Base-by-base conservation (phyloP, 108 stramenopile species). In the Fragilaria crotonensis region DNA sequence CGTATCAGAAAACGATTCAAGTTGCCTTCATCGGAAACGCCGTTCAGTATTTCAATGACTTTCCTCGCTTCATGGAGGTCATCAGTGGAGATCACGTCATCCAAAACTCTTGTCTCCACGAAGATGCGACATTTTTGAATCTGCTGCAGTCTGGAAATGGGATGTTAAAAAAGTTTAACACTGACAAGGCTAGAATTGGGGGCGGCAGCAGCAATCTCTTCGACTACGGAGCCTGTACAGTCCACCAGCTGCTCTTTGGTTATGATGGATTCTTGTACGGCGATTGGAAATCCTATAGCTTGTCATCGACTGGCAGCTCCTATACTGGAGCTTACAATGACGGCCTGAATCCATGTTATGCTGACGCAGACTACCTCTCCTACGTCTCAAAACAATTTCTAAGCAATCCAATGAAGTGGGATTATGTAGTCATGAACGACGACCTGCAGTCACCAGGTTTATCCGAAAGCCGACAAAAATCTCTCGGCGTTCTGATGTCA, bases 361-460 rank as follows among this genome's bases (percentile, higher is more conserved):
- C 7, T 7, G 20, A 50, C 20, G 5, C n/a, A 7, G 49, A 50
- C 20, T 50, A 50, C 20, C 23, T 9, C 23, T 7, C 17, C 49
- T 50, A 50, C 23, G 36, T 41, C 7, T 11, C 36, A 41, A 19
- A 25, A 50, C 7, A 50, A 23, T 50, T 23, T 25, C 49, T 5
- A 21, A 19, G 17, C 7, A 25, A 50, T 50, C 49, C n/a, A 14
- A 44, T 26, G 11, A 45, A 60, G 5, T 81, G 73, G 78, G 81
- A 91, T 58, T 79, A 76, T 61, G 61, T 87, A 0, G 59, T 91
- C 7, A 66, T 91, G 57, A 91, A 91, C 50, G 89, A 91, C 61
- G 68, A 85, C 50, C 87, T 83, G 2, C 81, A 91, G 62, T 67
- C 69, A 14, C 83, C 85, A 1, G 84, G 75, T 7, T 74, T 85